Base-by-base conservation (phyloP, 805 yeast genomes). In the Candida dendrica region DNA sequence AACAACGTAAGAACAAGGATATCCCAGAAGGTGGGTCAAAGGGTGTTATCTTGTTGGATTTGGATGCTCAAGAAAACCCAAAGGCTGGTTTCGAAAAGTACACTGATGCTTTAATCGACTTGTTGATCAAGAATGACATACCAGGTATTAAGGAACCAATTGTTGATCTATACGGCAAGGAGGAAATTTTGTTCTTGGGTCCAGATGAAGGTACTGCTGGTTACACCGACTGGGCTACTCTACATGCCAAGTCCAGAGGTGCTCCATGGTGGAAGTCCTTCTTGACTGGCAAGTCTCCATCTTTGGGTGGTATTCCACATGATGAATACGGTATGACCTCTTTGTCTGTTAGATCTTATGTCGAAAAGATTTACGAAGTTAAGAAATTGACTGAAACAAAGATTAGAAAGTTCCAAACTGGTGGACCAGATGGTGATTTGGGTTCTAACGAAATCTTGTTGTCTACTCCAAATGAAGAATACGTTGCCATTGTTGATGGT, bases 191-290 rank as follows among this genome's bases (percentile, higher is more conserved):
- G 53, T 91, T 87, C 64, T 84, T 91, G 81, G 98, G 98, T 42
- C 98, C 98, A n/a, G 98, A 91, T 68, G 98, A 91, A 72, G 95
- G 95, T 63, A 90, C 98, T 41, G 98, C 98, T 17, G 84, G 83
- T 19, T 82, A 85, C 57, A 95, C 89, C 40, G 90, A 93, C 64
- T 91, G 98, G 98, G 98, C 98, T 10, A 93, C 98, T 20, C 66
- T 80, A 52, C 98, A 91, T 61, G 98, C 98, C 22, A 79, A 84
- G 56, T 65, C 69, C 43, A 81, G 98, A 65, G 95, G 95, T 47
- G 96, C 98, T 38, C 84, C 89, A 40, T 88, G 96, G 89, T 91
- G 98, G 98, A 91, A 88, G 67, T 91, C 98, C 1, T 91, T 91
- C 72, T 83, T 93, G 65, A 91, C 98, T 27, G 98, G 98, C 53